phyloP scores from a whole-genome alignment of 2,329 filamentous ascomycete genomes.

The Tympanopsis confertula region DNA sequence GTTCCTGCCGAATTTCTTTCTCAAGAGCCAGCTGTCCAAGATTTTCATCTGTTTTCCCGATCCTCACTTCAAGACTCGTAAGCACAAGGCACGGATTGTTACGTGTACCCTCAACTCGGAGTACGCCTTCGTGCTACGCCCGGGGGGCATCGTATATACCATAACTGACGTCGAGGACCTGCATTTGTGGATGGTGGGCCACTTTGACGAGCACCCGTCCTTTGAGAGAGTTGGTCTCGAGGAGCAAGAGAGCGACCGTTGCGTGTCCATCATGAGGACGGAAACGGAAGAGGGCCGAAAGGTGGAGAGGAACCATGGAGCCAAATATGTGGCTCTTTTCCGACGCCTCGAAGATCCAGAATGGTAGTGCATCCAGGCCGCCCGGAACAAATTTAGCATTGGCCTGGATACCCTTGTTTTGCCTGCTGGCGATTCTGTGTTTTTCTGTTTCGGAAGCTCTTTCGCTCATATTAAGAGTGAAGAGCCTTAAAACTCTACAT shows the following conservation, averaged over 20 bases:
- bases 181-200: conserved; percentile 83
- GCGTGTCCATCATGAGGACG: conserved; percentile 61
- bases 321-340: conserved; percentile 86
- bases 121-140: conserved; percentile 77
- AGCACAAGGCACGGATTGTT: conserved; percentile 94
- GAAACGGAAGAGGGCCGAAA: conserved; percentile 98
- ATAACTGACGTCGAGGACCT: conserved; percentile 96
- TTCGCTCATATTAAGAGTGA: no score
- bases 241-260: conserved; percentile 58
- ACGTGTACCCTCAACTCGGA: conserved; percentile 80
- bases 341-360: conserved; percentile 67
- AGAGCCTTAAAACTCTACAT: no score
- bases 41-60: conserved; percentile 98
- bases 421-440: no score
- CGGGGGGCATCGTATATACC: conserved; percentile 82
- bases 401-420: no score
- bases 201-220: conserved; percentile 66
- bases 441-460: no score
- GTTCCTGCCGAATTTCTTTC: conserved; percentile 94
- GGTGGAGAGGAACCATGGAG: conserved; percentile 77
- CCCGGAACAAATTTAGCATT: no score
- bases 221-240: conserved; percentile 66
- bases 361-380: conserved; percentile 37
- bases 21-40: conserved; percentile 66
- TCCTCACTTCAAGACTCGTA: conserved; percentile 92